phyloP scores from a whole-genome alignment of 2,329 filamentous ascomycete genomes.

The Neoarthrinium moseri region DNA sequence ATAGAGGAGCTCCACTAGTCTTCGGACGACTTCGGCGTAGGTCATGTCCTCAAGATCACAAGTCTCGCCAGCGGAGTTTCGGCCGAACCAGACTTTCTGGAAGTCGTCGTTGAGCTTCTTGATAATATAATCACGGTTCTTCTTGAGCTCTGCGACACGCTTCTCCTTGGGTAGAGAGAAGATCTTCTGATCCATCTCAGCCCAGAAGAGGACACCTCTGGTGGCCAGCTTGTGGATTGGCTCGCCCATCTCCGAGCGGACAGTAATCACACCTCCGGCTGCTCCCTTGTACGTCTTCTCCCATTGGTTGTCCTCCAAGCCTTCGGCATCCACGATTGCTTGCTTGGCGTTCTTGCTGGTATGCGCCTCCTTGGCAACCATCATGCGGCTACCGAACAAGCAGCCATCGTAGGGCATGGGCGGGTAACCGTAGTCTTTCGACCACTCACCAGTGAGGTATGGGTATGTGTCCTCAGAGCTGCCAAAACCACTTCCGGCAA shows the following conservation, averaged over 20 bases:
- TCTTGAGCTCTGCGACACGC: constrained; percentile 82
- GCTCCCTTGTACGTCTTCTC: constrained; percentile 91
- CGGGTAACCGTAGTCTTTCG: constrained; percentile 81
- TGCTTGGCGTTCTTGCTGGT: constrained; percentile 86
- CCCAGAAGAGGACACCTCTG: constrained; percentile 93
- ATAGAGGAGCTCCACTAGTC: constrained; percentile 87
- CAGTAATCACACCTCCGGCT: constrained; percentile 91
- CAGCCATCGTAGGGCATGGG: constrained; percentile 94
- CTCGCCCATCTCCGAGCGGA: constrained; percentile 98
- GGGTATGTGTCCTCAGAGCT: constrained; percentile 88
- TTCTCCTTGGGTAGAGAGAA: constrained; percentile 96
- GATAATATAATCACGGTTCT: constrained; percentile 87
- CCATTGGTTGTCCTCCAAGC: constrained; percentile 81
- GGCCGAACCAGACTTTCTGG: constrained; percentile 95
- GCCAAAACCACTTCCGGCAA: constrained; percentile 90
- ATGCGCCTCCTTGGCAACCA: constrained; percentile 90
- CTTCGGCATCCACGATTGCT: constrained; percentile 82
- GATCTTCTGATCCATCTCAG: constrained; percentile 98
- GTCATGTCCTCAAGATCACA: constrained; percentile 96
- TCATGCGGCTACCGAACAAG: constrained; percentile 88
- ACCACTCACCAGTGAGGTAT: constrained; percentile 87
- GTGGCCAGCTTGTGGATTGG: constrained; percentile 99
- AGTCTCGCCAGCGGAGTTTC: constrained; percentile 75
- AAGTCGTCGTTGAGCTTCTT: constrained; percentile 95
- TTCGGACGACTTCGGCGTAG: constrained; percentile 81